Conservation (phyloP, 2,329 filamentous ascomycete genomes). For the Metarhizium sp. region DNA sequence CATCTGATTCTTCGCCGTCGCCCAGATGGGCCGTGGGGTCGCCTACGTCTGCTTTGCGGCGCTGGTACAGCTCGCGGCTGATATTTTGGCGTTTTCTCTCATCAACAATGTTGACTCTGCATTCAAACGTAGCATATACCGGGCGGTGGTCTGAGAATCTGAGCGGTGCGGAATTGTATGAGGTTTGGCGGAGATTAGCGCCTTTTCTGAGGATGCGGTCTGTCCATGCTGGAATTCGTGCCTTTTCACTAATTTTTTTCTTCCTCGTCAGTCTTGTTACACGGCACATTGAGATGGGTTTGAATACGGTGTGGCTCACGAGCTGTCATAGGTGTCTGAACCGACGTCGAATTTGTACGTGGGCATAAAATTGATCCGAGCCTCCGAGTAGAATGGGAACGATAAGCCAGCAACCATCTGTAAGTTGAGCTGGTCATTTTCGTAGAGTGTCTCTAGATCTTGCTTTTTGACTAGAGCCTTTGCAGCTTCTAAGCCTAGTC, state of each 20-base stretch:
- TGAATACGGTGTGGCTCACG: conserved; percentile 42
- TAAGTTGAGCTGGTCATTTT: conserved; percentile 90
- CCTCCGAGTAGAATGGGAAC: conserved; percentile 89
- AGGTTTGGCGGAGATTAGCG: conserved; percentile 67
- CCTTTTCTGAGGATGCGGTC: conserved; percentile 88
- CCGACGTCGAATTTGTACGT: conserved; percentile 96
- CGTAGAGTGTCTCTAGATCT: conserved; percentile 72
- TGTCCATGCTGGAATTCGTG: conserved; percentile 93
- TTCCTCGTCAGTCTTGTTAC: too few species aligned
- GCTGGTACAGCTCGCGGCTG: conserved; percentile 64
- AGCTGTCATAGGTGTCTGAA: conserved; percentile 83
- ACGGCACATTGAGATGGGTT: background rate
- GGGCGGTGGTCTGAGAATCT: conserved; percentile 94
- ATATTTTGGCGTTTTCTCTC: conserved; percentile 64
- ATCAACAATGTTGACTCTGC: conserved; percentile 71
- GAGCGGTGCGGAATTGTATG: conserved; percentile 75
- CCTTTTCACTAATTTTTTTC: conserved; percentile 60
- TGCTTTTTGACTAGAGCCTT: conserved; percentile 62
- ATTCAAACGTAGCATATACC: conserved; percentile 83
- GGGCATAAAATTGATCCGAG: conserved; percentile 76
- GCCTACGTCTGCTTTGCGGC: conserved; percentile 57
- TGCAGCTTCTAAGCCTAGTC: conserved; percentile 68
- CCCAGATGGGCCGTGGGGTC: conserved; percentile 47
- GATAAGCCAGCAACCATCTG: conserved; percentile 91
- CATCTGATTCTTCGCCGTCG: conserved; percentile 49